These are phyloP conservation scores for Pisolithus tinctorius DNA, from an alignment of 768 basidiomycete species.

Conservation along the genomic window DNA sequence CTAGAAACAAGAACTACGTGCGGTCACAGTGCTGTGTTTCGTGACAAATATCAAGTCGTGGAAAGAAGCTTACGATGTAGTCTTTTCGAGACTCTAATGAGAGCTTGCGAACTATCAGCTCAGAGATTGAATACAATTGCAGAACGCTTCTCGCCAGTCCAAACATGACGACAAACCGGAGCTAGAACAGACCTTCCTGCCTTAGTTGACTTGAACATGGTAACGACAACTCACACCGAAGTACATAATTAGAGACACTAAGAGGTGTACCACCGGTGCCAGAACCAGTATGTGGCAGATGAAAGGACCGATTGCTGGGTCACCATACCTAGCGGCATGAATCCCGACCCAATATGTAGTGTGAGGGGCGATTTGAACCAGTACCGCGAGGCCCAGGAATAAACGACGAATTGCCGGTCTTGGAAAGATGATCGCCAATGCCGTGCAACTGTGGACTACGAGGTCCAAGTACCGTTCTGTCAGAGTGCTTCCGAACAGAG, in stretches of 20 bases:
- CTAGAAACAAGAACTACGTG: conserved; percentile 19
- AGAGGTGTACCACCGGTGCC: conserved; percentile 48
- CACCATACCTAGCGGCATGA: conserved; percentile 46
- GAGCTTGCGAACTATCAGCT: conserved; percentile 8
- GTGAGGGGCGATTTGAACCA: conserved; percentile 46
- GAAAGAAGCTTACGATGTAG: conserved; percentile 12
- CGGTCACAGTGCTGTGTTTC: neutral
- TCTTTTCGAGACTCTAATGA: conserved; percentile 16
- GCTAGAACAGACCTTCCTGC: conserved; percentile 6
- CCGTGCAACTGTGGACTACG: conserved; percentile 31
- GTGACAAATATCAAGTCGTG: neutral
- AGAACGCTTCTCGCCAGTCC: conserved; percentile 20
- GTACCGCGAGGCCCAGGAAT: conserved; percentile 29
- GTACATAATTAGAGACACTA: conserved; percentile 39
- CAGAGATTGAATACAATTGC: conserved; percentile 19
- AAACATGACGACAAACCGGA: conserved; percentile 15
- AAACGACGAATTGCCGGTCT: conserved; percentile 19
- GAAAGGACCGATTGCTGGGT: conserved; percentile 52
- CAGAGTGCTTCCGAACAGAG: conserved; percentile 60
- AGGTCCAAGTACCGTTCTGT: conserved; percentile 43
- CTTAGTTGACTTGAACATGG: neutral
- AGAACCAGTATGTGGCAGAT: conserved; percentile 51
- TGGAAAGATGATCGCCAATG: conserved; percentile 27
- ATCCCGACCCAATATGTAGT: conserved; percentile 63
- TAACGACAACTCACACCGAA: conserved; percentile 30